Evolutionary conservation across 345 rosid species (phyloP).

Genomic region (Rhodamnia rubescens): DNA sequence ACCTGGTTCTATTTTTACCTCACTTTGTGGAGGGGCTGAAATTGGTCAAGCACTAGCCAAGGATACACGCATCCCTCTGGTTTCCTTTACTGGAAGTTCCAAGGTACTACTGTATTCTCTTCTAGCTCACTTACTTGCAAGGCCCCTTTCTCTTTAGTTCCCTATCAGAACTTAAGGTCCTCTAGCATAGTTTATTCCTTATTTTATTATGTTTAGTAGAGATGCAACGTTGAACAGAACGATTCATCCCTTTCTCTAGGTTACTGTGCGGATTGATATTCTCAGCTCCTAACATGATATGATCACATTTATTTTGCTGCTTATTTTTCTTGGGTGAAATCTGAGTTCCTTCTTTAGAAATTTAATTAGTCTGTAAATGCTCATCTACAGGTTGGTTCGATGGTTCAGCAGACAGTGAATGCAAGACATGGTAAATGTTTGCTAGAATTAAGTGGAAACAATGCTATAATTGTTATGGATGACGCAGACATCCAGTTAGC

Average conservation of each 20-base stretch:
- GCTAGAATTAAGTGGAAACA: conserved; percentile 95
- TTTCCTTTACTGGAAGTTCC: conserved; percentile 93
- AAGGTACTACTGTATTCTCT: conserved; percentile 34
- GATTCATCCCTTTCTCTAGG: not conserved
- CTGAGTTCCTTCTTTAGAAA: not conserved
- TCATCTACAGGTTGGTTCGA: conserved; percentile 57
- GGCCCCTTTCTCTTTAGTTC: not conserved
- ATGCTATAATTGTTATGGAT: conserved; percentile 88
- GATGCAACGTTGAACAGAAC: not conserved
- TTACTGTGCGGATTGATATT: not conserved
- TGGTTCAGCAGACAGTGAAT: conserved; percentile 72
- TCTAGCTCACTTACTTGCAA: not conserved
- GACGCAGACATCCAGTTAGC: conserved; percentile 86
- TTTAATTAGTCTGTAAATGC: not conserved
- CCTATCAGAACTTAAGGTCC: not conserved
- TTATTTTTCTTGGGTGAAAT: not conserved
- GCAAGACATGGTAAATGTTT: conserved; percentile 84
- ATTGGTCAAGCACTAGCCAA: conserved; percentile 90
- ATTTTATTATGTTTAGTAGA: not conserved
- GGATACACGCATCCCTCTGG: conserved; percentile 69
- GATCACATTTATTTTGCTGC: not conserved
- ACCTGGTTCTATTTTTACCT: conserved; percentile 87
- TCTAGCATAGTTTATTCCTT: not conserved
- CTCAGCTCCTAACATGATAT: not conserved
- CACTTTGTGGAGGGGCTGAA: conserved; percentile 92